A percentile compares a stretch with the other conserved stretches of the same genome.
These are phyloP conservation scores for Lenzites betulinus DNA, from an alignment of 768 basidiomycete species.

Conservation along the genomic window DNA sequence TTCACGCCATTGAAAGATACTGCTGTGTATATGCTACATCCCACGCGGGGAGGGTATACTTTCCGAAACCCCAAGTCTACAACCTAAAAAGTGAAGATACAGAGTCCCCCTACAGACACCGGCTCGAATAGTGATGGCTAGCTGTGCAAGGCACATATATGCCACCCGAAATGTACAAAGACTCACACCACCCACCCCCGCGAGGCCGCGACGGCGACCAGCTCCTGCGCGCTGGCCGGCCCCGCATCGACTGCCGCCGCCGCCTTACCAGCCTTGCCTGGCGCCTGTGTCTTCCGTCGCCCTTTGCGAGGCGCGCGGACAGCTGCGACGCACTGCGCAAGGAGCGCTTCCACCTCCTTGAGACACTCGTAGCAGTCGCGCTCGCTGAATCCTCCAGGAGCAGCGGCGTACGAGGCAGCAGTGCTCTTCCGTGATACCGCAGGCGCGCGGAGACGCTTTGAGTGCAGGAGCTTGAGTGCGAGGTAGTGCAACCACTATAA, in stretches of 20 bases:
- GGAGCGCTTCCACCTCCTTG: conserved; percentile 61
- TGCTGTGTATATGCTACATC: conserved; percentile 2
- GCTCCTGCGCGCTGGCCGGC: conserved; percentile 52
- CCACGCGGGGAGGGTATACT: not conserved
- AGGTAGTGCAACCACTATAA: conserved; percentile 92
- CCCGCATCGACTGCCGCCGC: not conserved
- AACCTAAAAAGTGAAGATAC: not conserved
- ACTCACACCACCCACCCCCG: conserved; percentile 57
- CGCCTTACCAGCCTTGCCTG: conserved; percentile 21
- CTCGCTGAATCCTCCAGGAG: conserved; percentile 52
- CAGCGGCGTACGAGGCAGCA: conserved; percentile 28
- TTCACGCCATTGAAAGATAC: not conserved
- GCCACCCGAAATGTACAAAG: not conserved
- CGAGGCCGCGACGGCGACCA: conserved; percentile 60
- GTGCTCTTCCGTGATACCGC: conserved; percentile 42
- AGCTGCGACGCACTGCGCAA: conserved; percentile 48
- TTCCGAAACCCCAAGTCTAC: not conserved
- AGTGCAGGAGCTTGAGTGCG: conserved; percentile 64
- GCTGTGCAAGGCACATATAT: no score
- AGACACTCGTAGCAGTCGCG: conserved; percentile 71
- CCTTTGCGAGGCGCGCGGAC: conserved; percentile 39
- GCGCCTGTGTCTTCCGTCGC: conserved; percentile 36
- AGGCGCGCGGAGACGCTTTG: conserved; percentile 68
- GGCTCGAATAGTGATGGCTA: not conserved
- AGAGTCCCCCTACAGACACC: not conserved